Percentiles rank a stretch among this genome's conserved stretches.
These are phyloP conservation scores for Aureobasidium leucospermi DNA, from an alignment of 2,329 filamentous ascomycete species.

Conservation along the genomic window DNA sequence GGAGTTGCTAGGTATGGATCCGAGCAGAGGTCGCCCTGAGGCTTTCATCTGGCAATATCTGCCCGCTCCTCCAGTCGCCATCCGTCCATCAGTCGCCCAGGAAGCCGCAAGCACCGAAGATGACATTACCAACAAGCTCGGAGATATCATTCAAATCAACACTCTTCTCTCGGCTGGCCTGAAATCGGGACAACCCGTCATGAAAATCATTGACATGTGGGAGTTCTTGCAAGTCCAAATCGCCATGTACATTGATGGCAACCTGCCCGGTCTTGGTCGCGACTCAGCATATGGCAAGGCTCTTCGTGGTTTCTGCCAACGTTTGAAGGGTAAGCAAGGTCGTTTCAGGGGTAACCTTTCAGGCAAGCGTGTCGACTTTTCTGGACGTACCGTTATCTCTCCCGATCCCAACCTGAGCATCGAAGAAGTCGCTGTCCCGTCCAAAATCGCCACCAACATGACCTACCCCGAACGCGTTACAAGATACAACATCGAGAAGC, in stretches of 20 bases:
- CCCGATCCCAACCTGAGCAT: constrained; percentile 92
- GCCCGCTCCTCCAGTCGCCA: constrained; percentile 87
- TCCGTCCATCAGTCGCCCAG: constrained; percentile 87
- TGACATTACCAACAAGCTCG: constrained; percentile 92
- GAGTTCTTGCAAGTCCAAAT: constrained; percentile 93
- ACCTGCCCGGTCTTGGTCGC: constrained; percentile 77
- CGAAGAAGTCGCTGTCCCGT: constrained; percentile 86
- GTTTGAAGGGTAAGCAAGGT: constrained; percentile 93
- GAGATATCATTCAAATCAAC: constrained; percentile 90
- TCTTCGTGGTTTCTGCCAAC: constrained; percentile 88
- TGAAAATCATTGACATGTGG: constrained; percentile 96
- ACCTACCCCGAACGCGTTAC: constrained; percentile 91
- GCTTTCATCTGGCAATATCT: constrained; percentile 98
- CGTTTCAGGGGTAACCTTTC: constrained; percentile 95
- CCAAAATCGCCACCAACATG: constrained; percentile 88
- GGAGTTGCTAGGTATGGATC: constrained; percentile 82
- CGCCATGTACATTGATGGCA: constrained; percentile 96
- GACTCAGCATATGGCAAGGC: constrained; percentile 81
- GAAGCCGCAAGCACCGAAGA: constrained; percentile 93
- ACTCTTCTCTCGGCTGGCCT: constrained; percentile 77
- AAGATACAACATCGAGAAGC: constrained; percentile 74
- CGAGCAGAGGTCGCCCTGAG: constrained; percentile 71
- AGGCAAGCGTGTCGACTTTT: constrained; percentile 98
- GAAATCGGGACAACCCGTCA: constrained; percentile 73
- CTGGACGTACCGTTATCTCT: constrained; percentile 92